Conservation (phyloP, 2,329 filamentous ascomycete genomes). For the Chlorencoelia australis region DNA sequence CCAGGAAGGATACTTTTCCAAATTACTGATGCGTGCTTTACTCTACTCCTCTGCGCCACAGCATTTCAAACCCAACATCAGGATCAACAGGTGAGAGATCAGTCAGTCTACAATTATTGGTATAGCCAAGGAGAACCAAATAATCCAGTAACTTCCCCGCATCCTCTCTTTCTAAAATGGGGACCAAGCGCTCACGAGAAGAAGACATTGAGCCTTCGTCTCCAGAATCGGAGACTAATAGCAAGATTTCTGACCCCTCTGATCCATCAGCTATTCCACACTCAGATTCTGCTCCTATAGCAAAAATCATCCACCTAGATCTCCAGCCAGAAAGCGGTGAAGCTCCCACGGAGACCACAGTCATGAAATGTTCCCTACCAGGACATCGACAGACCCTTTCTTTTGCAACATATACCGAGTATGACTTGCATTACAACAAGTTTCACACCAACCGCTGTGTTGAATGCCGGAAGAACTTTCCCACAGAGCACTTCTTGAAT, state of each 20-base stretch:
- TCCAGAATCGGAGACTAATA: constrained; percentile 25
- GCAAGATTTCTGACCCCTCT: constrained; percentile 9
- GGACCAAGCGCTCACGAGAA: constrained; percentile 50
- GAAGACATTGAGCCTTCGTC: constrained; percentile 37
- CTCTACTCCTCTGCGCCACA: too few relatives aligned
- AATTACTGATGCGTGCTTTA: too few relatives aligned
- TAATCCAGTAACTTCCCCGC: constrained; percentile 29
- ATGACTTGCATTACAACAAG: constrained; percentile 77
- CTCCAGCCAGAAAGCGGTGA: constrained; percentile 40
- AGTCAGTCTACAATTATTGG: background rate
- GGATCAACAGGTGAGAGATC: background rate
- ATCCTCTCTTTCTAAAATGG: constrained; percentile 35
- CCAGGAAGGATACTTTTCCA: too few relatives aligned
- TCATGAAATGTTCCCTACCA: constrained; percentile 73
- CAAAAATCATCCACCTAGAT: constrained; percentile 55
- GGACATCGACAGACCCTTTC: constrained; percentile 61
- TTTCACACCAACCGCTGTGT: constrained; percentile 75
- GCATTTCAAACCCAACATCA: too few relatives aligned
- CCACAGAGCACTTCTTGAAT: constrained; percentile 67
- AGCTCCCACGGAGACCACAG: constrained; percentile 17
- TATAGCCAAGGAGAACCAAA: too few relatives aligned
- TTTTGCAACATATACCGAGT: constrained; percentile 69
- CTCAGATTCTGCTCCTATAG: constrained; percentile 20
- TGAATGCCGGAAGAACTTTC: constrained; percentile 80
- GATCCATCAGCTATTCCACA: constrained; percentile 21